These are phyloP conservation scores for Naumovozyma castellii DNA, from an alignment of 805 yeast genomes.

Conservation along the genomic window DNA sequence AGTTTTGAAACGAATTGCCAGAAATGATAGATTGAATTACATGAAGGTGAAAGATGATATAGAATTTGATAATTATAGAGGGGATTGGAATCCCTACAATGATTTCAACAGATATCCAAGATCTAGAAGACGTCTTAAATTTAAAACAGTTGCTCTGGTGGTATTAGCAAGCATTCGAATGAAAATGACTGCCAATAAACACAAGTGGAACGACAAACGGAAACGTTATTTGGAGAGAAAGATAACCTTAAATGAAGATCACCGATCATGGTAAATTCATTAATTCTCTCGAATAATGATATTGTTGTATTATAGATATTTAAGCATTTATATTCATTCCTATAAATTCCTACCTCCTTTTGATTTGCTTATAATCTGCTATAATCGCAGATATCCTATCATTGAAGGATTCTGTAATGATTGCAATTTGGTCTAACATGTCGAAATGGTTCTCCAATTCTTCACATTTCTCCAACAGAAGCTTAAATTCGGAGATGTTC, in stretches of 20 bases:
- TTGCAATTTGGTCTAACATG: conserved; percentile 43
- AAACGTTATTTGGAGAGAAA: conserved; percentile 21
- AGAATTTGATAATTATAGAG: background rate
- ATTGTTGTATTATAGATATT: background rate
- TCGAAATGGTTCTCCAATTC: conserved; percentile 43
- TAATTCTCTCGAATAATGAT: background rate
- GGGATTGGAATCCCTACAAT: background rate
- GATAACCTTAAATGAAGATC: conserved; percentile 19
- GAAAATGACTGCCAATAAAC: conserved; percentile 17
- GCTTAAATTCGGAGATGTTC: conserved; percentile 34
- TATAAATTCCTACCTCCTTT: background rate
- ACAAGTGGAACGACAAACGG: conserved; percentile 21
- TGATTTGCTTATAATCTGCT: conserved; percentile 13
- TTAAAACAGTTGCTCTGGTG: conserved; percentile 24
- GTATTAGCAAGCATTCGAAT: conserved; percentile 25
- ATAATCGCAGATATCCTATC: conserved; percentile 29
- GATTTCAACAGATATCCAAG: background rate
- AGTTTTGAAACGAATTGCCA: conserved; percentile 24
- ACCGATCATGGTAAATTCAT: conserved; percentile 17
- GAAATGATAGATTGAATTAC: conserved; percentile 23
- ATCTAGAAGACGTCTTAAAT: conserved; percentile 8
- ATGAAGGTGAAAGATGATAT: conserved; percentile 20
- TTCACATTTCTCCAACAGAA: conserved; percentile 36
- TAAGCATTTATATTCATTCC: background rate
- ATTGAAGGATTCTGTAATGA: conserved; percentile 33